Evolutionary conservation across 768 basidiomycete genomes (phyloP).

Genomic region (Lentinus brumalis): DNA sequence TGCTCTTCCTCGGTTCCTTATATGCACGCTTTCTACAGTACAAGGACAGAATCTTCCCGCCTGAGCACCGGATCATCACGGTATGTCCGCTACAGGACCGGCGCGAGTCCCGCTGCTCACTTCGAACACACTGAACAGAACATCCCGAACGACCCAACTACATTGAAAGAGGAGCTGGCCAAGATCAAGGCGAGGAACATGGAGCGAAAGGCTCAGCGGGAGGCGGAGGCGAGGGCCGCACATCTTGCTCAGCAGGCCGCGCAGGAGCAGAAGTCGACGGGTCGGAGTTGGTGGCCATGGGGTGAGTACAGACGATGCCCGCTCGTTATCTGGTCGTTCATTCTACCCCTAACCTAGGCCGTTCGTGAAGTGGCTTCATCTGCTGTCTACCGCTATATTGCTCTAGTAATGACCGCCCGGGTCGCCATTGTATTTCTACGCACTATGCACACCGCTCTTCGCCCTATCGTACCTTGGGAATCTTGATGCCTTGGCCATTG

Average conservation of each 20-base stretch:
- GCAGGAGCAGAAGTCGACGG: slow-evolving; percentile 6
- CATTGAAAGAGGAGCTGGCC: slow-evolving; percentile 68
- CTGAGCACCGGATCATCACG: slow-evolving; percentile 54
- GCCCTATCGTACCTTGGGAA: neutral
- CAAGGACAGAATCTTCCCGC: slow-evolving; percentile 70
- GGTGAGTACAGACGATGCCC: neutral
- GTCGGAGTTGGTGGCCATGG: neutral
- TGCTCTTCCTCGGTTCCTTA: neutral
- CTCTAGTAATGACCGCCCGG: slow-evolving; percentile 1
- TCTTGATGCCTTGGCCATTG: slow-evolving; percentile 13
- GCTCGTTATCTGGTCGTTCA: too few species aligned
- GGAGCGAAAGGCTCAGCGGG: slow-evolving; percentile 44
- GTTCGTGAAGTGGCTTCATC: neutral
- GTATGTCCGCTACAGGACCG: slow-evolving; percentile 34
- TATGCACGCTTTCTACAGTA: slow-evolving; percentile 47
- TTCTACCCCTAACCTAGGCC: neutral
- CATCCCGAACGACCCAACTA: slow-evolving; percentile 66
- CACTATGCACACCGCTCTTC: neutral
- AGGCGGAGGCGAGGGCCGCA: slow-evolving; percentile 24
- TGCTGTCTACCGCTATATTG: neutral
- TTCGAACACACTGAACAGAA: slow-evolving; percentile 37
- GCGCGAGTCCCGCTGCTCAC: neutral
- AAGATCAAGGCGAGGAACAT: slow-evolving; percentile 69
- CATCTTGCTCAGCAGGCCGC: neutral
- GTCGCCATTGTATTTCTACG: neutral